A percentile compares a stretch with the other conserved stretches of the same genome.
Evolutionary conservation across 495 filamentous ascomycete genomes (phyloP).

Genomic region (Xylaria cubensis): DNA sequence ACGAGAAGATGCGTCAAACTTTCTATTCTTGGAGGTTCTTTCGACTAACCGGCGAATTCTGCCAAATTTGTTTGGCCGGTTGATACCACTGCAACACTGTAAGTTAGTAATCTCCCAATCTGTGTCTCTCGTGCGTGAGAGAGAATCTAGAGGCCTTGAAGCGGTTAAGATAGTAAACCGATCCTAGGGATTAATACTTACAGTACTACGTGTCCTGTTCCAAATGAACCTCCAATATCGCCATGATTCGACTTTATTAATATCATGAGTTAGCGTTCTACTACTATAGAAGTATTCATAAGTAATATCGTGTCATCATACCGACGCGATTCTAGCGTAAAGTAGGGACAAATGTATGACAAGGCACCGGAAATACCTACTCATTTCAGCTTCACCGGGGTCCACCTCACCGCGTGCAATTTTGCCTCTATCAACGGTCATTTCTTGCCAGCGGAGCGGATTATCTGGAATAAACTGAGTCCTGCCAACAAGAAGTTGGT

Average conservation of each 20-base stretch:
- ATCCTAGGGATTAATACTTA: neutral
- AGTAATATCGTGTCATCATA: neutral
- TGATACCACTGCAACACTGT: neutral
- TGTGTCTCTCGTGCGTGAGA: neutral
- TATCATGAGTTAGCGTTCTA: neutral
- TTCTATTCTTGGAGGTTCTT: neutral
- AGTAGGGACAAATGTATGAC: neutral
- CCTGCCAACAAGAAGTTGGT: neutral
- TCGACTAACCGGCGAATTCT: neutral
- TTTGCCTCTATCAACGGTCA: neutral
- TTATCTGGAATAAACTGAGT: neutral
- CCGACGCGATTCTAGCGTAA: neutral
- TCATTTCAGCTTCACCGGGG: neutral
- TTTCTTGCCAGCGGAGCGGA: neutral
- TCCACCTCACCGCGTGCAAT: neutral
- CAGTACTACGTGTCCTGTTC: neutral
- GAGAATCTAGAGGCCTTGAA: neutral
- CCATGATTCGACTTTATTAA: slow-evolving; percentile 15
- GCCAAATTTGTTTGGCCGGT: neutral
- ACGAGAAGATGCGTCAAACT: neutral
- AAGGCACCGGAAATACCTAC: neutral
- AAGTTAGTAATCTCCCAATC: neutral
- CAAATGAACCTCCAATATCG: neutral
- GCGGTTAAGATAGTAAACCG: neutral
- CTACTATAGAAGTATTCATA: neutral